Percentiles rank a stretch among this genome's conserved stretches.
phyloP scores from a whole-genome alignment of 2,329 filamentous ascomycete species.

The Zasmidium cellare region DNA sequence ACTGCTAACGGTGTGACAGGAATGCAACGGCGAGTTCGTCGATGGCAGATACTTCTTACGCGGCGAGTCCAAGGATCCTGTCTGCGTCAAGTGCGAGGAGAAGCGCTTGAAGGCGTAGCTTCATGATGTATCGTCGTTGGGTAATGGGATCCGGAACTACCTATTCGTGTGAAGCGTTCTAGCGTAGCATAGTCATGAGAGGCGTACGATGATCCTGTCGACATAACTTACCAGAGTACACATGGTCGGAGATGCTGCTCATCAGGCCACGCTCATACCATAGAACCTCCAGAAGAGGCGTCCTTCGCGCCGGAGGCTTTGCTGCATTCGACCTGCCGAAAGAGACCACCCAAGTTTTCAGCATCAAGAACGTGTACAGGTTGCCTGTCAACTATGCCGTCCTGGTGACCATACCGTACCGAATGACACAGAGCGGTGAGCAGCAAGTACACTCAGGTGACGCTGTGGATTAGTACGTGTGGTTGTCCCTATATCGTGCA shows the following conservation, averaged over 20 bases:
- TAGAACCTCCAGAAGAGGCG: too few species aligned
- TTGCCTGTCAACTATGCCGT: too few species aligned
- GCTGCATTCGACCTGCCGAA: background rate
- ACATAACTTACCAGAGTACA: too few species aligned
- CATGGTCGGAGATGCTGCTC: too few species aligned
- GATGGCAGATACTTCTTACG: conserved; percentile 65
- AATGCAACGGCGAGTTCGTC: conserved; percentile 61
- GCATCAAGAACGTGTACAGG: too few species aligned
- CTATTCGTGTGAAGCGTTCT: conserved; percentile 2
- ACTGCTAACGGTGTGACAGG: conserved; percentile 38
- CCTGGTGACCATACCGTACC: too few species aligned
- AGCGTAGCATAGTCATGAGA: conserved; percentile 2
- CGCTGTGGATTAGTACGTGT: background rate
- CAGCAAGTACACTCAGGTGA: background rate
- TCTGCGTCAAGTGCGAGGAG: conserved; percentile 64
- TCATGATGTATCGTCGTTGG: conserved; percentile 34
- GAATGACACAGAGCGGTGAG: background rate
- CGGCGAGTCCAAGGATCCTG: conserved; percentile 58
- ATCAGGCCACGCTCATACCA: too few species aligned
- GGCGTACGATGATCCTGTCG: background rate
- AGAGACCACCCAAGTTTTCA: too few species aligned
- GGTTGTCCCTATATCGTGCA: background rate
- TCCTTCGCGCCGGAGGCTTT: background rate
- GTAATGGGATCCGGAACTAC: background rate
- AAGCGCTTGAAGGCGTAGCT: conserved; percentile 62